A percentile compares a stretch with the other conserved stretches of the same genome.
phyloP scores from a whole-genome alignment of 257 asterid species.

The Penstemon davidsonii region DNA sequence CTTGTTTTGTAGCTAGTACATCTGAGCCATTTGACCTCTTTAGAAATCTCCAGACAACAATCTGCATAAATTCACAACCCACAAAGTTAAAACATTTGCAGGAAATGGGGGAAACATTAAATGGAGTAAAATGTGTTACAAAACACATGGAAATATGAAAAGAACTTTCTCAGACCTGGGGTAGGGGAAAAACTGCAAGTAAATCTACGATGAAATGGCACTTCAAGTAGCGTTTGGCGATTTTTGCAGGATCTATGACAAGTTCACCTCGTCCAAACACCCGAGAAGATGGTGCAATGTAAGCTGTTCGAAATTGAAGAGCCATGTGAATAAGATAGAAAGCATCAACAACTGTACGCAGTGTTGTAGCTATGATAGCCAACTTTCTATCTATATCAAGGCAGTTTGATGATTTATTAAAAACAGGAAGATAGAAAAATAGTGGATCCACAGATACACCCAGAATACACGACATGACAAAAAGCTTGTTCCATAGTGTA shows the following conservation, averaged over 20 bases:
- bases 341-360: slow-evolving; percentile 78
- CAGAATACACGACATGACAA: slow-evolving; percentile 82
- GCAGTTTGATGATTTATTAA: slow-evolving; percentile 59
- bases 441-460: slow-evolving; percentile 94
- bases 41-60: slow-evolving; percentile 89
- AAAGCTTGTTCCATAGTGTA: slow-evolving; percentile 79
- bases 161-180: slow-evolving; percentile 63
- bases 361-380: slow-evolving; percentile 75
- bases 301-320: slow-evolving; percentile 95
- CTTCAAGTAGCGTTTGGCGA: slow-evolving; percentile 88
- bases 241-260: slow-evolving; percentile 81
- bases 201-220: slow-evolving; percentile 79
- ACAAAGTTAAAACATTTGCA: background rate
- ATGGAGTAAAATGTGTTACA: background rate
- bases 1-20: slow-evolving; percentile 76
- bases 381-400: slow-evolving; percentile 77
- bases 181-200: slow-evolving; percentile 89
- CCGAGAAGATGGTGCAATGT: slow-evolving; percentile 94
- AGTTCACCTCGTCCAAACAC: slow-evolving; percentile 99
- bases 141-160: slow-evolving; percentile 2
- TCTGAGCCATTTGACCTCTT: slow-evolving; percentile 83
- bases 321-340: slow-evolving; percentile 91
- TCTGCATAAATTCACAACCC: slow-evolving; percentile 48
- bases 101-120: slow-evolving; percentile 17
- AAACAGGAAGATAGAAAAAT: slow-evolving; percentile 91